Conservation (phyloP, 2,329 filamentous ascomycete species). For the Cercospora nicotianae region DNA sequence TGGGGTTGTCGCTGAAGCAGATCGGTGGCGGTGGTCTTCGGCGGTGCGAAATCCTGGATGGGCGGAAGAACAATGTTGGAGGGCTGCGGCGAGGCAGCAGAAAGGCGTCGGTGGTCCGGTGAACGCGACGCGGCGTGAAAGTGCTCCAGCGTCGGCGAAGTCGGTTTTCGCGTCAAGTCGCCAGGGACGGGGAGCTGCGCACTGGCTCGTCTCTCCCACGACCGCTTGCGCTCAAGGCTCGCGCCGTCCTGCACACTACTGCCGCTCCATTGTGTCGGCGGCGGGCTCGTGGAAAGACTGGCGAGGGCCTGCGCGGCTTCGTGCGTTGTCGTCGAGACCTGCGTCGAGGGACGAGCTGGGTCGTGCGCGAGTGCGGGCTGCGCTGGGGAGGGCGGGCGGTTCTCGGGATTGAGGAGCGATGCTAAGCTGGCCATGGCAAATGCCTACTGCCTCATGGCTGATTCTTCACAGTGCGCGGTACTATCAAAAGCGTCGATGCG, state of each 20-base stretch:
- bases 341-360: constrained; percentile 11
- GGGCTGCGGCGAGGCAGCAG: constrained; percentile 39
- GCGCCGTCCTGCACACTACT: background rate
- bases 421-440: constrained; percentile 35
- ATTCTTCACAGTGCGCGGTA: background rate
- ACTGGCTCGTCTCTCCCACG: constrained; percentile 34
- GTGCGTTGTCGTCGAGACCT: constrained; percentile 12
- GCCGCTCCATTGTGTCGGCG: constrained; percentile 24
- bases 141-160: constrained; percentile 50
- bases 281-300: constrained; percentile 32
- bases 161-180: constrained; percentile 2
- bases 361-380: constrained; percentile 24
- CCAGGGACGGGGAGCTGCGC: constrained; percentile 13
- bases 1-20: background rate
- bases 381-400: constrained; percentile 27
- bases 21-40: background rate
- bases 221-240: constrained; percentile 24
- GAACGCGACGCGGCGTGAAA: constrained; percentile 50
- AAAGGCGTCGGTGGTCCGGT: constrained; percentile 44
- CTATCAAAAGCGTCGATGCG: background rate
- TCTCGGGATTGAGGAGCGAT: constrained; percentile 41
- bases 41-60: constrained; percentile 36
- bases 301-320: constrained; percentile 44
- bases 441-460: background rate
- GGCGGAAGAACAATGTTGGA: constrained; percentile 44